A percentile compares a stretch with the other conserved stretches of the same genome.
Conservation (phyloP, 2,329 filamentous ascomycete genomes). For the Fusarium penzigii region DNA sequence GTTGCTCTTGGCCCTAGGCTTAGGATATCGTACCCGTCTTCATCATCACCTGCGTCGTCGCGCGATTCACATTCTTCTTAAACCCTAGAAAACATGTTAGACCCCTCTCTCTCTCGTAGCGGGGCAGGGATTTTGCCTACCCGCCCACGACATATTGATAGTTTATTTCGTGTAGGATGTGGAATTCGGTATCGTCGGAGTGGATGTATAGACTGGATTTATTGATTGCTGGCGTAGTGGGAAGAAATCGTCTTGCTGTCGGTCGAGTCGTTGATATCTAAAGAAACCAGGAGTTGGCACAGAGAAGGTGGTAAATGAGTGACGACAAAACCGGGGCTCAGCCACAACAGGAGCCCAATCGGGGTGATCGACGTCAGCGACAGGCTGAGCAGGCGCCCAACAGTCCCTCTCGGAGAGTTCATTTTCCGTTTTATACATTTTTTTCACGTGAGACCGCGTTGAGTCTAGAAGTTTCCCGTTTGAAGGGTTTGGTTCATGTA, state of each 20-base stretch:
- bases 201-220: constrained; percentile 7
- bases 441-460: constrained; percentile 33
- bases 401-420: constrained; percentile 1
- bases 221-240: constrained; percentile 15
- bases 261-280: constrained; percentile 7
- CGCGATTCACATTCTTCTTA: constrained; percentile 95
- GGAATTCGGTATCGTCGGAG: constrained; percentile 7
- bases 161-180: constrained; percentile 12
- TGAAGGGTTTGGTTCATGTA: constrained; percentile 2
- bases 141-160: constrained; percentile 69
- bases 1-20: not conserved
- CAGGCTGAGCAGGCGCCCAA: constrained; percentile 18
- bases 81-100: constrained; percentile 41
- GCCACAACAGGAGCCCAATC: constrained; percentile 35
- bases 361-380: constrained; percentile 34
- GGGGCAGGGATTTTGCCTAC: constrained; percentile 43
- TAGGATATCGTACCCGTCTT: constrained; percentile 71
- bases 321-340: constrained; percentile 35
- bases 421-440: constrained; percentile 5
- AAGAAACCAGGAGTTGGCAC: constrained; percentile 20
- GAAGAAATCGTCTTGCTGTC: constrained; percentile 12
- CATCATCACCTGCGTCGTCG: constrained; percentile 99
- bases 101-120: constrained; percentile 27
- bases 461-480: constrained; percentile 4
- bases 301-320: constrained; percentile 27